Evolutionary conservation across 805 yeast species (phyloP).

Genomic region (Spencermartinsiella europaea): DNA sequence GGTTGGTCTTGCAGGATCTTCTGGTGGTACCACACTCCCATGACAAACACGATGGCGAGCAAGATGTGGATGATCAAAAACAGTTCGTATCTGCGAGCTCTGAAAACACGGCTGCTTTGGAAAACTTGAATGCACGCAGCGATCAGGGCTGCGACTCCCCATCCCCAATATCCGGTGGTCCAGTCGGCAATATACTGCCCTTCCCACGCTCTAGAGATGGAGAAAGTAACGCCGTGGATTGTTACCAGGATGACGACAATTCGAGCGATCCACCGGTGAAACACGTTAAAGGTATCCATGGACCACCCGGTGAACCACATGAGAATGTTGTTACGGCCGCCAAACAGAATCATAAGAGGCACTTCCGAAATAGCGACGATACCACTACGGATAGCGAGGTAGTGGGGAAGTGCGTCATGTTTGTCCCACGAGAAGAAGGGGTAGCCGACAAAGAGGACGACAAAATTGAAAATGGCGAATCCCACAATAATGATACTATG

Average conservation of each 20-base stretch:
- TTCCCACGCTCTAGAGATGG: slow-evolving; percentile 36
- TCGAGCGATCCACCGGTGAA: slow-evolving; percentile 61
- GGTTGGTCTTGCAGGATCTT: slow-evolving; percentile 36
- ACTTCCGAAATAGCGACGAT: slow-evolving; percentile 44
- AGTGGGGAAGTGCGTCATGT: slow-evolving; percentile 19
- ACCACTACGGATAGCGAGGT: slow-evolving; percentile 39
- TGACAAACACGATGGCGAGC: slow-evolving; percentile 49
- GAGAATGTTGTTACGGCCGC: slow-evolving; percentile 66
- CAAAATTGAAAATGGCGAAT: slow-evolving; percentile 30
- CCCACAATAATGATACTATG: slow-evolving; percentile 35
- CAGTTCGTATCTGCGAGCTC: slow-evolving; percentile 53
- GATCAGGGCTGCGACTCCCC: slow-evolving; percentile 44
- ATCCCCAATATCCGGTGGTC: slow-evolving; percentile 16
- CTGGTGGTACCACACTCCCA: slow-evolving; percentile 57
- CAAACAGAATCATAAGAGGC: slow-evolving; percentile 47
- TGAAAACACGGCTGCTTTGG: slow-evolving; percentile 47
- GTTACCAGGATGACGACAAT: slow-evolving; percentile 43
- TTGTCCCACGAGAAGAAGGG: slow-evolving; percentile 9
- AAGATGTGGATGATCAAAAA: slow-evolving; percentile 56
- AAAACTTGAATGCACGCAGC: slow-evolving; percentile 40
- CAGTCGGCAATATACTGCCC: slow-evolving; percentile 34
- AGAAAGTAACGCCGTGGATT: slow-evolving; percentile 53
- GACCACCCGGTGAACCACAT: slow-evolving; percentile 57
- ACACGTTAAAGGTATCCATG: slow-evolving; percentile 53
- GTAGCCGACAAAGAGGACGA: slow-evolving; percentile 26